Evolutionary conservation across 2,329 filamentous ascomycete genomes (phyloP).

Genomic region (Zymoseptoria pseudotritici): DNA sequence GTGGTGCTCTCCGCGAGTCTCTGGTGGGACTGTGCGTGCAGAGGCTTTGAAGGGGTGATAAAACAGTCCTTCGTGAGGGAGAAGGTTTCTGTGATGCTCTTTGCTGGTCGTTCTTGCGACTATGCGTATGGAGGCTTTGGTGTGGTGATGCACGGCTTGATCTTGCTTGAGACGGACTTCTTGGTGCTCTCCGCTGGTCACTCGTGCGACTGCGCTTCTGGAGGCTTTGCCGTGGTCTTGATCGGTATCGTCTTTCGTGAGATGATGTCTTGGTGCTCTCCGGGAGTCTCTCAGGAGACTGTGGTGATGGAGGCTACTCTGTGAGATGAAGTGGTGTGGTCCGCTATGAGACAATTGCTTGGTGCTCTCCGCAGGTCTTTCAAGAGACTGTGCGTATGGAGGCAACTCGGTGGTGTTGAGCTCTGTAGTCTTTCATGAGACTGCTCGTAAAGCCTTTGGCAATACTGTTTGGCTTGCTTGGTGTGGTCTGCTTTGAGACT

Average conservation of each 20-base stretch:
- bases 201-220: neutral
- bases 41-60: neutral
- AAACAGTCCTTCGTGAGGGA: neutral
- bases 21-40: neutral
- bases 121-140: neutral
- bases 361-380: neutral
- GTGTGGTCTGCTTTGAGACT: neutral
- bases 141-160: neutral
- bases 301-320: neutral
- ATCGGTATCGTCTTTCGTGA: neutral
- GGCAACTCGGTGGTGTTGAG: neutral
- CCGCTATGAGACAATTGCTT: neutral
- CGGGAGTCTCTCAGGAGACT: neutral
- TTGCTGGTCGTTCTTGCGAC: no score
- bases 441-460: neutral
- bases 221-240: neutral
- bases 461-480: neutral
- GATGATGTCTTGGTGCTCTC: neutral
- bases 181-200: neutral
- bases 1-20: neutral
- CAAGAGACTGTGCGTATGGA: neutral
- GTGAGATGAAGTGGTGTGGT: neutral
- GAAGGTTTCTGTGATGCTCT: neutral
- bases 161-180: neutral
- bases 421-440: neutral